These are phyloP conservation scores for Fraxinus xanthoxyloides DNA, from an alignment of 305 asterid species.

Conservation along the genomic window DNA sequence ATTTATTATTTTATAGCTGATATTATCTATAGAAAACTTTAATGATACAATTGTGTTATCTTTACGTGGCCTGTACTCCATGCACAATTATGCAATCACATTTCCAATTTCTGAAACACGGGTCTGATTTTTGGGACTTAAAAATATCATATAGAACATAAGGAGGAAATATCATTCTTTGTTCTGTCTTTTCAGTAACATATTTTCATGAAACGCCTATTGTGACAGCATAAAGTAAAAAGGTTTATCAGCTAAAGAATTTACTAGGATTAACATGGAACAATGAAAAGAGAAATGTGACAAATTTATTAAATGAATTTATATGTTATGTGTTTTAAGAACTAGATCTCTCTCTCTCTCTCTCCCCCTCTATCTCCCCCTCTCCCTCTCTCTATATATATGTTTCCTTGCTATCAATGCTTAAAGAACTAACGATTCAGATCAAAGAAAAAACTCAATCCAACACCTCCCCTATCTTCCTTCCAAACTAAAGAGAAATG, in stretches of 20 bases:
- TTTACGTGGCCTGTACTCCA: neutral
- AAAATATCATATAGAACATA: neutral
- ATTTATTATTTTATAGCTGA: neutral
- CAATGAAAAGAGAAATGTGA: neutral
- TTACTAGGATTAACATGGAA: neutral
- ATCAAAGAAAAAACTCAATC: slow-evolving; percentile 5
- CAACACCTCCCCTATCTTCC: neutral
- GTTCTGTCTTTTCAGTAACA: neutral
- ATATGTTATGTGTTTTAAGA: neutral
- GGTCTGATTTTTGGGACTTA: neutral
- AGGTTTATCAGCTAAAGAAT: neutral
- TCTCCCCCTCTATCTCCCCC: too few species aligned
- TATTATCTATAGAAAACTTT: neutral
- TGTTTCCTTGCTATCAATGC: neutral
- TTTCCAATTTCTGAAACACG: neutral
- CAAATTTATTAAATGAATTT: too few species aligned
- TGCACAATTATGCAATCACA: neutral
- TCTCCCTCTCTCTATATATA: too few species aligned
- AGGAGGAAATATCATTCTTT: neutral
- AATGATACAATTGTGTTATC: neutral
- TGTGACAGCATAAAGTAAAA: neutral
- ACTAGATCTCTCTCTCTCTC: neutral
- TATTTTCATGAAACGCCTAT: neutral
- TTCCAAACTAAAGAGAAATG: neutral
- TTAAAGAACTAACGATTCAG: neutral